Conservation (phyloP, 371 early-diverging fungal species). For the Chytridiales sp. region DNA sequence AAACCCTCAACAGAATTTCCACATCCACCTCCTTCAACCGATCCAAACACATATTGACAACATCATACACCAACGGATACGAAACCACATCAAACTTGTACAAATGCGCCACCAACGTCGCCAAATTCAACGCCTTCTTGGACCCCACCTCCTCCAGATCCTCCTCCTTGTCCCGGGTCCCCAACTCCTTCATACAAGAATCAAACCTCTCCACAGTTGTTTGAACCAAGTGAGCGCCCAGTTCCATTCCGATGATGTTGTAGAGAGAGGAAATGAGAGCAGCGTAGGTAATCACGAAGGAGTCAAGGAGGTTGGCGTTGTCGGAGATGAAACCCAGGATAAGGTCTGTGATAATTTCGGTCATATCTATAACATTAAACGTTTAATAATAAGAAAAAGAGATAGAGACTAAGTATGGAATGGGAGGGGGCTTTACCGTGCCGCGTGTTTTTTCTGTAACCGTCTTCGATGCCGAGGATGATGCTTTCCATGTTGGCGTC, state of each 20-base stretch:
- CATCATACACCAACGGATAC: conserved; percentile 81
- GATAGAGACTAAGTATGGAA: neutral
- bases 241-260: conserved; percentile 81
- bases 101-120: conserved; percentile 76
- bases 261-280: conserved; percentile 79
- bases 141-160: conserved; percentile 30
- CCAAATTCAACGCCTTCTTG: conserved; percentile 73
- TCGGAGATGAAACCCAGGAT: conserved; percentile 74
- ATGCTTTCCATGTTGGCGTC: conserved; percentile 90
- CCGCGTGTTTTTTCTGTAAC: conserved; percentile 76
- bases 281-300: conserved; percentile 85
- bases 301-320: conserved; percentile 80
- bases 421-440: conserved; percentile 48
- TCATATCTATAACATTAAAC: conserved; percentile 59
- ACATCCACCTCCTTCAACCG: conserved; percentile 78
- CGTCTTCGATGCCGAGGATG: conserved; percentile 72
- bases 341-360: conserved; percentile 75
- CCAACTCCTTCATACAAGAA: conserved; percentile 42
- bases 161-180: conserved; percentile 37
- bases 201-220: conserved; percentile 77
- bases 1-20: conserved; percentile 80
- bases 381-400: neutral
- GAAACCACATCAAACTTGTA: conserved; percentile 89
- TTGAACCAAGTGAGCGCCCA: conserved; percentile 86
- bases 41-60: conserved; percentile 68